phyloP scores from a whole-genome alignment of 768 basidiomycete species.

The Suillus bovinus region DNA sequence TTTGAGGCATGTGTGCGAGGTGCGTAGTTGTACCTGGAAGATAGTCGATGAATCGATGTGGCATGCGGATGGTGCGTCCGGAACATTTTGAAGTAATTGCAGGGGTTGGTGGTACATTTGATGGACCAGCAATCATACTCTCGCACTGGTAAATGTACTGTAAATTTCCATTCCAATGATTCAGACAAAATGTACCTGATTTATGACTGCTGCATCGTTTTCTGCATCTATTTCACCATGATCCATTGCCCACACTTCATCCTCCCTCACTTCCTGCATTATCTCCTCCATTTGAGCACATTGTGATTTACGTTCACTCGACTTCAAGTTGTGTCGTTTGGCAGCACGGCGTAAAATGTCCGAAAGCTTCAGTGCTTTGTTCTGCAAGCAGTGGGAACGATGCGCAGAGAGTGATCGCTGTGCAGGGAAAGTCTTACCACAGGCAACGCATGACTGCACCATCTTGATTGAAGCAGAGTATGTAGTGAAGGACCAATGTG shows the following conservation, averaged over 20 bases:
- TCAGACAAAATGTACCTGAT: not conserved
- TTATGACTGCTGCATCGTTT: not conserved
- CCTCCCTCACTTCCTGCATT: not conserved
- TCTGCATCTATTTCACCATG: not conserved
- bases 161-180: not conserved
- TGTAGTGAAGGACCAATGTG: too few species aligned
- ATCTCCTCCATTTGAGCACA: too few species aligned
- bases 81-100: not conserved
- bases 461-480: too few species aligned
- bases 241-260: not conserved
- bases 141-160: not conserved
- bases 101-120: not conserved
- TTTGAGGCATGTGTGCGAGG: slow-evolving; percentile 8
- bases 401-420: not conserved
- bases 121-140: not conserved
- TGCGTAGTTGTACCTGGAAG: slow-evolving; percentile 1
- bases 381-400: not conserved
- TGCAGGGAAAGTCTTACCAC: not conserved
- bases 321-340: not conserved
- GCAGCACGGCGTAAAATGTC: not conserved
- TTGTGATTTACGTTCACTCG: too few species aligned
- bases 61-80: slow-evolving; percentile 2
- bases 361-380: not conserved
- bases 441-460: not conserved
- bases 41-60: not conserved